A percentile compares a stretch with the other conserved stretches of the same genome.
Evolutionary conservation across 2,329 filamentous ascomycete genomes (phyloP).

Genomic region (Ophiocordyceps camponoti-floridani): DNA sequence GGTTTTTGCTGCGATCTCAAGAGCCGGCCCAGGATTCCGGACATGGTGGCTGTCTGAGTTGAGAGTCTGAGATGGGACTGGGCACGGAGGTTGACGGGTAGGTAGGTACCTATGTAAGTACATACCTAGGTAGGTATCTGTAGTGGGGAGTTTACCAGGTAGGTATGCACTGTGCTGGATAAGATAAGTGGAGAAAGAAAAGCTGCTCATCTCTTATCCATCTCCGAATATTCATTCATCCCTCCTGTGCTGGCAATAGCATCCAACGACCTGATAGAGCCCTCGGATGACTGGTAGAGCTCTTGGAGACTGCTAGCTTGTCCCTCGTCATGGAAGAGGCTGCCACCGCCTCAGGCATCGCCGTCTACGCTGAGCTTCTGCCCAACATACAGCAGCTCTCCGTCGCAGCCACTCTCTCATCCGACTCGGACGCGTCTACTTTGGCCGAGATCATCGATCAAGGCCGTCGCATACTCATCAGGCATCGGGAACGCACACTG

Average conservation of each 20-base stretch:
- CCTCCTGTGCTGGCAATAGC: no score
- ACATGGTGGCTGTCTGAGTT: slow-evolving; percentile 9
- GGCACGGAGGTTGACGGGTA: not conserved
- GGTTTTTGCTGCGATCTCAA: slow-evolving; percentile 8
- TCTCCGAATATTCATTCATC: no score
- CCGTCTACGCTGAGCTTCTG: slow-evolving; percentile 46
- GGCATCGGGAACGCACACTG: slow-evolving; percentile 21
- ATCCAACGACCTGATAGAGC: no score
- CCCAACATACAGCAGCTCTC: slow-evolving; percentile 47
- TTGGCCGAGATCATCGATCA: slow-evolving; percentile 23
- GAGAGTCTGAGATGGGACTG: not conserved
- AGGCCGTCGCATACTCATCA: slow-evolving; percentile 26
- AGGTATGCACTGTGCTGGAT: no score
- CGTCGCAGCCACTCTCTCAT: slow-evolving; percentile 31
- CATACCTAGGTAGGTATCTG: no score
- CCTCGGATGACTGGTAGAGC: no score
- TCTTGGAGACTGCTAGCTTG: not conserved
- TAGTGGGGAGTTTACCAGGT: no score
- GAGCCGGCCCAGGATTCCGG: slow-evolving; percentile 14
- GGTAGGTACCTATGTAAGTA: not conserved
- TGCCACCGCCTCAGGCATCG: slow-evolving; percentile 5
- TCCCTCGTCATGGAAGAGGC: slow-evolving; percentile 4
- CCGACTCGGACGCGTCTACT: slow-evolving; percentile 23
- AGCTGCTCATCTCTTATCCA: no score
- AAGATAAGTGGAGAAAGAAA: no score